Percentiles rank a stretch among this genome's conserved stretches.
phyloP scores from a whole-genome alignment of 768 basidiomycete species.

The Lactarius evosmus region DNA sequence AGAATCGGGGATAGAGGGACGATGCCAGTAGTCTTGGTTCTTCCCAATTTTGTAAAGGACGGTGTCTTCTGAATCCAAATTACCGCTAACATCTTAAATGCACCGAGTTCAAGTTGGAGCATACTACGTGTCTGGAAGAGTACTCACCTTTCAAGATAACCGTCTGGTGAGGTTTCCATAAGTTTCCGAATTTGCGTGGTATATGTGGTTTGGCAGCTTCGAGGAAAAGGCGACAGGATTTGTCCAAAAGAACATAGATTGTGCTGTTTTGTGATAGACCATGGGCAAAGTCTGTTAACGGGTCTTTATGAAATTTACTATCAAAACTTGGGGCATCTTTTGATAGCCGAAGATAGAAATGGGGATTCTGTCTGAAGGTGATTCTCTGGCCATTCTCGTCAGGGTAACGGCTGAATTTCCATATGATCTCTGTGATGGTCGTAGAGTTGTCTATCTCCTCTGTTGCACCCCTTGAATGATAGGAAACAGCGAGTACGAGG shows the following conservation, averaged over 20 bases:
- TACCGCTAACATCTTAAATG: background rate
- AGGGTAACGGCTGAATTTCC: background rate
- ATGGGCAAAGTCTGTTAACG: background rate
- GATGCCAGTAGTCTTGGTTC: background rate
- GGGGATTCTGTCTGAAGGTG: background rate
- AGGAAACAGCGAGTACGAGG: background rate
- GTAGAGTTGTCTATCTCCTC: background rate
- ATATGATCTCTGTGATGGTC: background rate
- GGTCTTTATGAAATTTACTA: background rate
- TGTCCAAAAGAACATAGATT: conserved; percentile 1
- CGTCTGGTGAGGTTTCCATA: conserved; percentile 9
- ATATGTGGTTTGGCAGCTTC: background rate
- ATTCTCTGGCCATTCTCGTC: background rate
- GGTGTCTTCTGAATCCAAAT: background rate
- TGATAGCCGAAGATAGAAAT: background rate
- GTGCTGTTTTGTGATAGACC: background rate
- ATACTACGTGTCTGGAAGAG: no score
- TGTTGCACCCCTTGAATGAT: background rate
- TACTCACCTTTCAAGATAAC: conserved; percentile 17
- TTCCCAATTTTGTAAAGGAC: background rate
- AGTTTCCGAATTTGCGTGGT: conserved; percentile 1
- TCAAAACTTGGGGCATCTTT: background rate
- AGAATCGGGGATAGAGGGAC: background rate
- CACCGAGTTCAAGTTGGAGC: background rate
- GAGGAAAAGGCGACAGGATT: background rate